These are phyloP conservation scores for Tulasnella sp. DNA, from an alignment of 768 basidiomycete genomes.

Conservation along the genomic window DNA sequence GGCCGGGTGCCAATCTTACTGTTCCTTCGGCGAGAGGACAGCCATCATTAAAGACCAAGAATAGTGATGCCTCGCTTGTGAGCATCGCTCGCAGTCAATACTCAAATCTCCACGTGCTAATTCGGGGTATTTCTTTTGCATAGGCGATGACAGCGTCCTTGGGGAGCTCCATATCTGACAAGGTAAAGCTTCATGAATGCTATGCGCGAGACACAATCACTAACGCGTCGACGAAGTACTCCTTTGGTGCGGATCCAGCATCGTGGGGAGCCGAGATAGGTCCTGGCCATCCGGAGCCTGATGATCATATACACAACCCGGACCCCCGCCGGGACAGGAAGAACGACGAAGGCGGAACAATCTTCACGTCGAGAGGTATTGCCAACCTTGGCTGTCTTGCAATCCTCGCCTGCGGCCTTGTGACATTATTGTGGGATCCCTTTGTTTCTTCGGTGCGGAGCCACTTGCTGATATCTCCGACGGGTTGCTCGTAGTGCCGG, in stretches of 20 bases:
- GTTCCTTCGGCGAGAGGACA: not conserved
- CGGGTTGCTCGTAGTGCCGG: slow-evolving; percentile 36
- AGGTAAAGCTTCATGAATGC: not conserved
- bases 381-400: slow-evolving; percentile 62
- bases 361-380: slow-evolving; percentile 60
- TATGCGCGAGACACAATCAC: not conserved
- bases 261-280: slow-evolving; percentile 63
- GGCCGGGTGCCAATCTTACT: not conserved
- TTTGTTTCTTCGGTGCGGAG: not conserved
- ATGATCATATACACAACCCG: slow-evolving; percentile 66
- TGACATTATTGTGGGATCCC: slow-evolving; percentile 38
- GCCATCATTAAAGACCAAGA: slow-evolving; percentile 3
- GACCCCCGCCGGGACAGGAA: slow-evolving; percentile 54
- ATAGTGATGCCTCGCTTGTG: slow-evolving; percentile 4
- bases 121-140: not conserved
- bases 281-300: slow-evolving; percentile 45
- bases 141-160: not conserved
- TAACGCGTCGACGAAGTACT: slow-evolving; percentile 38
- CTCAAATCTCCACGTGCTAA: too few species aligned
- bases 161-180: slow-evolving; percentile 7
- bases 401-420: slow-evolving; percentile 36
- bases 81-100: not conserved
- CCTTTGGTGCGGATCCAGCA: slow-evolving; percentile 60
- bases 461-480: not conserved
- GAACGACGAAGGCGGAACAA: slow-evolving; percentile 44